Evolutionary conservation across 2,329 filamentous ascomycete genomes (phyloP), one percentile per base, ranked within the genome.

Genomic region (Erysiphe pulchra): DNA sequence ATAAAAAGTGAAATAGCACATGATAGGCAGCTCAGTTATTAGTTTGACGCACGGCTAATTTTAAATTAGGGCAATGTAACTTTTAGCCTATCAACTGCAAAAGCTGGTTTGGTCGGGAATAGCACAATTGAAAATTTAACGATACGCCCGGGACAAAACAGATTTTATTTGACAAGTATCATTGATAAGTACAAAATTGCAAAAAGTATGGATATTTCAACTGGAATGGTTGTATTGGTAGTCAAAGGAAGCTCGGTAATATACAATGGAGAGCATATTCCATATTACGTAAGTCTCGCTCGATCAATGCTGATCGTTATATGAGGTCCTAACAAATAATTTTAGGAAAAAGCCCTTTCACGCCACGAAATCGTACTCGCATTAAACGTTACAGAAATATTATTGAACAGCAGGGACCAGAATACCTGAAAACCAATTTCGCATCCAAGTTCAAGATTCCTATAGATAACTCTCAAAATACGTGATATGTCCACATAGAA

Each of bases 121-220:
- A 54, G 66, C 7, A 63, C 63, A 28, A 59, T 77, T 13, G 56
- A 63, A 33, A 53, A 74, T 53, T 59, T 77, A 36, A 57, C 63
- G 18, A 59, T 77, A 20, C 57, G 55, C 10, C 73, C 73, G 0
- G 73, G 73, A 39, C 56, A 64, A 50, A 74, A 75, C 57, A 61
- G 50, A 12, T 52, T 70, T 36, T 59, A 64, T 1, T 66, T 76
- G 62, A 61, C 60, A 20, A 62, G 65, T 14, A 62, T 54, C 3
- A 59, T 71, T 44, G 59, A 75, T 51, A 61, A 69, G 45, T 52
- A 52, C 4, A 30, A 46, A 1, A 47, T 60, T 0, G 49, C 67
- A 31, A 44, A 58, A 12, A 49, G 39, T 5, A 32, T 63, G 39
- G 51, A 56, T 39, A 12, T 16, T 20, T 46, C 48, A 2, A 60